Conservation (phyloP, 75 land plant species). For the Selaginella moellendorffii region DNA sequence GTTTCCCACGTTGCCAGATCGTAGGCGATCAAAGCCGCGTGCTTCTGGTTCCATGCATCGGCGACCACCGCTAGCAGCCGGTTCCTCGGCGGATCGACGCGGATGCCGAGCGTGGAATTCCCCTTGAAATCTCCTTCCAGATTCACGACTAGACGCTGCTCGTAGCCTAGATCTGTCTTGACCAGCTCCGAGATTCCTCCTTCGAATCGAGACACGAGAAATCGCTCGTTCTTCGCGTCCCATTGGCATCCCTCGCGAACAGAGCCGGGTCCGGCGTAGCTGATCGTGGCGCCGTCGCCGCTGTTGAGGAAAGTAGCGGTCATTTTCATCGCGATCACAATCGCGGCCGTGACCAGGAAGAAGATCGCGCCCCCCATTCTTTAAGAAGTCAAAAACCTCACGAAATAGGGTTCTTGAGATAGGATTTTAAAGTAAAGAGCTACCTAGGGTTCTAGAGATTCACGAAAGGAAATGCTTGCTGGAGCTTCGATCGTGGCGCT, state of each 20-base stretch:
- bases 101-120: slow-evolving; percentile 40
- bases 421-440: too few relatives aligned
- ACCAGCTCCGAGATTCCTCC: slow-evolving; percentile 38
- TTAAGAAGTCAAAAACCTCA: too few relatives aligned
- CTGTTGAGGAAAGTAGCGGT: too few relatives aligned
- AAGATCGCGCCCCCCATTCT: too few relatives aligned
- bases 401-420: too few relatives aligned
- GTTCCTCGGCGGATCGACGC: slow-evolving; percentile 37
- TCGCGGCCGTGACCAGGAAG: too few relatives aligned
- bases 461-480: not conserved
- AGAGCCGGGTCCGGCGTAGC: slow-evolving; percentile 40
- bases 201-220: slow-evolving; percentile 40
- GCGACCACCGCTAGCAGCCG: slow-evolving; percentile 35
- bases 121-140: slow-evolving; percentile 32
- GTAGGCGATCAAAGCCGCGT: slow-evolving; percentile 44
- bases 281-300: not conserved
- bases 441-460: too few relatives aligned
- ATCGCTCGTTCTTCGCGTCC: slow-evolving; percentile 34
- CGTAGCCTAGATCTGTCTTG: not conserved
- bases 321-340: too few relatives aligned
- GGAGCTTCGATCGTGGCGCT: not conserved
- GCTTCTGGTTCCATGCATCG: slow-evolving; percentile 22
- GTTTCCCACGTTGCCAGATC: slow-evolving; percentile 41
- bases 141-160: slow-evolving; percentile 25
- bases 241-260: slow-evolving; percentile 50